phyloP scores from a whole-genome alignment of 257 asterid species.

The Petunia secreta region DNA sequence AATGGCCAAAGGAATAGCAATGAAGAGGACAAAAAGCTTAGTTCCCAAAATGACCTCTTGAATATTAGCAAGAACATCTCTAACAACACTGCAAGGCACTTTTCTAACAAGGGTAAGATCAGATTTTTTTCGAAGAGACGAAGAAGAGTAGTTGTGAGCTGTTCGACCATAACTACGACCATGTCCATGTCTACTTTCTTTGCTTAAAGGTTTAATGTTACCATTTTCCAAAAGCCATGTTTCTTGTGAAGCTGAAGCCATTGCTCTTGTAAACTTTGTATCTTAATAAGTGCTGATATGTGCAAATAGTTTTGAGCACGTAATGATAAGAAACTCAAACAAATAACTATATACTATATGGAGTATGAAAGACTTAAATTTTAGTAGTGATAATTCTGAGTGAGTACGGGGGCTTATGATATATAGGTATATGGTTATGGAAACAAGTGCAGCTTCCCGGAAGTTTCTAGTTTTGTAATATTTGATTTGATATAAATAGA shows the following conservation, averaged over 20 bases:
- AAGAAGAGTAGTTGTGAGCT: constrained; percentile 71
- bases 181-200: constrained; percentile 55
- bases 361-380: not conserved
- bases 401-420: not conserved
- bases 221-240: constrained; percentile 69
- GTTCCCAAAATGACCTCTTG: constrained; percentile 86
- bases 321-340: not conserved
- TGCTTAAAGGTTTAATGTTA: constrained; percentile 46
- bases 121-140: constrained; percentile 80
- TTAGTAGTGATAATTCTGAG: not conserved
- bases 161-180: constrained; percentile 47
- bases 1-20: constrained; percentile 83
- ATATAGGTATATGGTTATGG: not conserved
- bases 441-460: constrained; percentile 5
- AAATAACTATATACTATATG: not conserved
- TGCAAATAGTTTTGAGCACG: not conserved
- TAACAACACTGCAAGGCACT: constrained; percentile 42
- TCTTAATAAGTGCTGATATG: not conserved
- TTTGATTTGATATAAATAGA: not conserved
- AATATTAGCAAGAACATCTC: constrained; percentile 53
- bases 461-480: not conserved
- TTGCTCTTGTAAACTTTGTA: not conserved
- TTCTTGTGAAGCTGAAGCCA: constrained; percentile 29
- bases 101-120: constrained; percentile 58
- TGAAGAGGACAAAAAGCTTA: constrained; percentile 64